phyloP scores from a whole-genome alignment of 2,329 filamentous ascomycete genomes.

The Pseudonectria foliicola region DNA sequence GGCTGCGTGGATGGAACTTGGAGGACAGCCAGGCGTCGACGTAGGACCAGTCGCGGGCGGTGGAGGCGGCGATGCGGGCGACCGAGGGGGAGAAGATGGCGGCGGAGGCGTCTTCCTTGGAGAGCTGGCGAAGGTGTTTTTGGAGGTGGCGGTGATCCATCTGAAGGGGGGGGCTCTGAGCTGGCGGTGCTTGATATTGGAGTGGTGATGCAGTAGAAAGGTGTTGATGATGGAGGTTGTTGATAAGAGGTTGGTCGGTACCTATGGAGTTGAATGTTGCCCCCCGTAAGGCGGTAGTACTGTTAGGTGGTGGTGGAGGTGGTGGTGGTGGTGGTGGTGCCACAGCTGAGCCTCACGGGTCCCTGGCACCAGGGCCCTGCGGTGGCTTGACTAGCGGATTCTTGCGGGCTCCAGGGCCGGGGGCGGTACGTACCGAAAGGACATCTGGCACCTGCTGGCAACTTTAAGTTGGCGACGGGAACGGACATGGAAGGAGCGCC shows the following conservation, averaged over 20 bases:
- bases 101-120: conserved; percentile 23
- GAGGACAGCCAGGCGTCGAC: conserved; percentile 75
- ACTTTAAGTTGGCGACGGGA: no score
- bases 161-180: conserved; percentile 18
- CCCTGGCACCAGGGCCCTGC: no score
- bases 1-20: conserved; percentile 56
- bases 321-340: no score
- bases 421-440: conserved; percentile 11
- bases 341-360: no score
- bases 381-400: conserved; percentile 1
- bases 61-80: conserved; percentile 68
- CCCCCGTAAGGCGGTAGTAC: no score
- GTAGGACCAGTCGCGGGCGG: conserved; percentile 86
- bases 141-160: conserved; percentile 13
- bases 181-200: neutral
- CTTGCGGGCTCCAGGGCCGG: neutral
- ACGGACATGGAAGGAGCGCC: no score
- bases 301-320: no score
- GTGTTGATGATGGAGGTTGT: no score
- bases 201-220: no score
- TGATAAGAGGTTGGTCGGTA: no score
- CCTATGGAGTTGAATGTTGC: no score
- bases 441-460: no score
- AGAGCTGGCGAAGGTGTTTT: neutral
- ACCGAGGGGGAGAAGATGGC: conserved; percentile 63